phyloP scores from a whole-genome alignment of 306 rosid species.

The Prinsepia uniflora region DNA sequence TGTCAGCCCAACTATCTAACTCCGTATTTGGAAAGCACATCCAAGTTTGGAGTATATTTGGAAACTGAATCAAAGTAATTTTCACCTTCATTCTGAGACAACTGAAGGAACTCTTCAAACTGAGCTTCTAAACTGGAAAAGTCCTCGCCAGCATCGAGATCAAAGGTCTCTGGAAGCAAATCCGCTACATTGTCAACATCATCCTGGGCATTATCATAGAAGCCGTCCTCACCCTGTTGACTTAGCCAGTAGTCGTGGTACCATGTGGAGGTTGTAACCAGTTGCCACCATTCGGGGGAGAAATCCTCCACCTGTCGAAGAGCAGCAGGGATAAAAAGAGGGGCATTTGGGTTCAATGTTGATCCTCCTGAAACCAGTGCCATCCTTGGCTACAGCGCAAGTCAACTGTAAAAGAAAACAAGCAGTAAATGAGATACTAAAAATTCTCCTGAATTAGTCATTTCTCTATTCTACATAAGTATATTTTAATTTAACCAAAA shows the following conservation, averaged over 20 bases:
- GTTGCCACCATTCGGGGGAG: conserved; percentile 92
- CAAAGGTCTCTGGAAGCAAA: conserved; percentile 68
- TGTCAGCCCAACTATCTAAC: neutral
- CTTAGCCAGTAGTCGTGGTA: conserved; percentile 80
- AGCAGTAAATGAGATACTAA: neutral
- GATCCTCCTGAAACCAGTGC: conserved; percentile 70
- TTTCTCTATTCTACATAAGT: neutral
- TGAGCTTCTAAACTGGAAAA: conserved; percentile 55
- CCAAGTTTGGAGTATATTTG: neutral
- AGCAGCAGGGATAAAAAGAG: conserved; percentile 75
- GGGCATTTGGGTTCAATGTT: conserved; percentile 74
- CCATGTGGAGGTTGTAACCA: conserved; percentile 78
- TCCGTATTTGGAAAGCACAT: neutral
- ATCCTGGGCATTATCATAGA: conserved; percentile 31
- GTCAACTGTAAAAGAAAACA: neutral
- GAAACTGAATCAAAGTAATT: neutral
- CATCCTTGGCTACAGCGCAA: conserved; percentile 35
- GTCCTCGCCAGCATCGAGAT: conserved; percentile 59
- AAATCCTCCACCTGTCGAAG: conserved; percentile 88
- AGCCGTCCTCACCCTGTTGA: conserved; percentile 58
- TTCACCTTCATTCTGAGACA: conserved; percentile 43
- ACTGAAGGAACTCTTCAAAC: conserved; percentile 62
- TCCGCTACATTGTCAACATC: conserved; percentile 42
- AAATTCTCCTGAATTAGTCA: neutral
- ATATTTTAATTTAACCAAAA: neutral